Evolutionary conservation across 2,329 filamentous ascomycete species (phyloP), one percentile per base, ranked within the genome.

Genomic region (Aspergillus ochraceus): DNA sequence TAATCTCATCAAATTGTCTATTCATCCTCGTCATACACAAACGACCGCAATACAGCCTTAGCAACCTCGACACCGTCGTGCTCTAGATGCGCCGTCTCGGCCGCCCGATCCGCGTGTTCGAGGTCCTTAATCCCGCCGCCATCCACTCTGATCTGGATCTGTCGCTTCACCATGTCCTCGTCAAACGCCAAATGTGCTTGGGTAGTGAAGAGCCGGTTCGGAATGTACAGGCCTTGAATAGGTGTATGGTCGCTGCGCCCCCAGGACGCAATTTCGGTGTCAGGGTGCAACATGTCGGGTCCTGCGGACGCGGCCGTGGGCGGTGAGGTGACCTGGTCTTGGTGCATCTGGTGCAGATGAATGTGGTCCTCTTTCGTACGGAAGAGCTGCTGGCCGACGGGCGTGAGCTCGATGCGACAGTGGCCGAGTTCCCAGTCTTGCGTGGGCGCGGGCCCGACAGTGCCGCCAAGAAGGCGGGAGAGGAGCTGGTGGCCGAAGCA

Each of bases 401-500:
- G 57, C 0, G 73, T 79, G 1, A 82, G 73, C 2, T 68, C 59
- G 61, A 82, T 77, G 1, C 71, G 60, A 0, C 77, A 79, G 60
- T 81, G 79, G 0, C 78, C 74, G 0, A 82, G 69, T 60, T 81
- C 79, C 80, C 80, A 82, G 32, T 83, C 77, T 8, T 71, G 71
- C 24, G 74, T 70, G 8, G 74, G 67, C 19, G 75, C 68, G 2
- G 74, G 69, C 29, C 74, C 68, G 17, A 82, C 73, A 14, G 64
- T 68, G 4, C 76, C 72, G 6, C 79, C 79, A 1, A 82, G 74
- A 2, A 75, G 71, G 20, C 79, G 77, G 29, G 74, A 77, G 12
- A 82, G 74, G 19, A 82, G 70, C 63, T 82, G 80, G 54, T 82
- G 80, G 17, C 80, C 80, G 59, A 82, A 82, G 60, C 79, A 82